A percentile compares a stretch with the other conserved stretches of the same genome.
Conservation (phyloP, 2,329 filamentous ascomycete genomes). For the Massarina eburnea region DNA sequence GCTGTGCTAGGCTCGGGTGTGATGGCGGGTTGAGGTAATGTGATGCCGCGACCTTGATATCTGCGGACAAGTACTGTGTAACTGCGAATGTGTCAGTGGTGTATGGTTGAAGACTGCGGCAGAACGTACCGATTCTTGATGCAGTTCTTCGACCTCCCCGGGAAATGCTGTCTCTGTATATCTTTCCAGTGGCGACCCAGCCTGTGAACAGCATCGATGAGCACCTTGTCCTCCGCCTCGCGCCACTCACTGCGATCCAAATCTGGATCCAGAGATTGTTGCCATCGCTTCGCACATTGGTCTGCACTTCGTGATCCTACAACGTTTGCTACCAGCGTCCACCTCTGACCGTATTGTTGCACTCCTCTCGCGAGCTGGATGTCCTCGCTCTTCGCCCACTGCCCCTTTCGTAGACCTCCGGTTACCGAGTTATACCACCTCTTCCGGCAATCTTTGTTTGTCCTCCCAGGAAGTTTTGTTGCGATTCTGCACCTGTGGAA, state of each 20-base stretch:
- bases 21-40: slow-evolving; percentile 23
- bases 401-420: slow-evolving; percentile 45
- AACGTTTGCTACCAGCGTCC: slow-evolving; percentile 46
- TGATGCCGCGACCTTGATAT: slow-evolving; percentile 34
- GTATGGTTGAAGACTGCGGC: neutral
- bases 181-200: slow-evolving; percentile 44
- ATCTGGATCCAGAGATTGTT: slow-evolving; percentile 47
- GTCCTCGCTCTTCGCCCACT: slow-evolving; percentile 45
- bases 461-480: slow-evolving; percentile 40
- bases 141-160: slow-evolving; percentile 41
- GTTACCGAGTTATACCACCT: slow-evolving; percentile 46
- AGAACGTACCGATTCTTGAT: slow-evolving; percentile 42
- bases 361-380: slow-evolving; percentile 36
- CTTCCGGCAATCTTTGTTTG: slow-evolving; percentile 51
- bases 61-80: slow-evolving; percentile 36
- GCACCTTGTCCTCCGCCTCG: slow-evolving; percentile 36
- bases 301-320: slow-evolving; percentile 45
- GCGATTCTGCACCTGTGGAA: slow-evolving; percentile 40
- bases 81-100: slow-evolving; percentile 10
- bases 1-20: slow-evolving; percentile 21
- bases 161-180: slow-evolving; percentile 39
- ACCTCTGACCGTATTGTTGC: slow-evolving; percentile 41
- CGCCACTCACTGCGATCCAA: slow-evolving; percentile 45
- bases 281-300: slow-evolving; percentile 53
- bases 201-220: slow-evolving; percentile 36